Base-by-base conservation (phyloP, 1,284 basidiomycete genomes). In the Anthracocystis setariae region DNA sequence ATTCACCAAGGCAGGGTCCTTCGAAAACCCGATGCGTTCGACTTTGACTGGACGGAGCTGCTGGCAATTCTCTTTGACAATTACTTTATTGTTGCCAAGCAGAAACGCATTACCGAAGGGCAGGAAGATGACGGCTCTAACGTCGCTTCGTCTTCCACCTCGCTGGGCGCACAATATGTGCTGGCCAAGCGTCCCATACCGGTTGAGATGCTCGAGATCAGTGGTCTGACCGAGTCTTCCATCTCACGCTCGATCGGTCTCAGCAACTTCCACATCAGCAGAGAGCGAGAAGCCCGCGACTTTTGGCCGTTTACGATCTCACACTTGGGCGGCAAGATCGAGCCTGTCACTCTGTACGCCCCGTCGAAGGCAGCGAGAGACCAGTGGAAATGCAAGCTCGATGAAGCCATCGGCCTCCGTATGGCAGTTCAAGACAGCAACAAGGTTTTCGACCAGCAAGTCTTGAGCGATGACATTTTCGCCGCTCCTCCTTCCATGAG, bases 371-470 rank as follows among this genome's bases (percentile, higher is more conserved):
- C 88, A n/a, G 87, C 87, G 3, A 88, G 94, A 1, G 81, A 85
- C 15, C 92, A 94, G 63, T 99, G 96, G 96, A 90, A 91, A 79
- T 86, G 89, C 76, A 94, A 92, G 84, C 84, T 98, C 12, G 89
- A 92, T 63, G 92, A 95, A 83, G 93, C 93, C 8, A 88, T 93
- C 52, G 91, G 90, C 5, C 82, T 96, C 66, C 88, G 94, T 33
- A 88, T 88, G 76, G 90, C 91, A 29, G 91, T 95, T 38, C 91
- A 94, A 77, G 94, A 96, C 37, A 90, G 90, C 29, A 93, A 92
- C 84, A 93, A 92, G 85, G 92, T 87, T n/a, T 83, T 83, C 33
- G 73, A 79, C 5, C 63, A 80, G 46, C 69, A 73, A n/a, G 55
- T 74, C 8, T 62, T 84, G 40, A 79, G 76, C 60, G 82, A 82